phyloP scores from a whole-genome alignment of 768 basidiomycete genomes.

The Mrakia frigida region DNA sequence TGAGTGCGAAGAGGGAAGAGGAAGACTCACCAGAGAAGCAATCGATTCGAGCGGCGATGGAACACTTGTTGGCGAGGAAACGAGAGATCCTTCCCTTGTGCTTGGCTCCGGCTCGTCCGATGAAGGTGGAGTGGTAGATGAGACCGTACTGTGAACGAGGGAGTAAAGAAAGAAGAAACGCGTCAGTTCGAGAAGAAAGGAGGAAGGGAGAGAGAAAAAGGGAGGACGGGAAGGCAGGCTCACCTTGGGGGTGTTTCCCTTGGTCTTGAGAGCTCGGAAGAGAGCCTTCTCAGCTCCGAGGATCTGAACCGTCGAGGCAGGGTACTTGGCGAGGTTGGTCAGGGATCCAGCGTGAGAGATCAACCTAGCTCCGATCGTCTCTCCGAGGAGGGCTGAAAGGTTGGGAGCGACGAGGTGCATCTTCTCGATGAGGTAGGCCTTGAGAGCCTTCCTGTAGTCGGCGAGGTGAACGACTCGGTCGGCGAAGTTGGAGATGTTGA shows the following conservation, averaged over 20 bases:
- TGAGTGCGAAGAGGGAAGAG: background rate
- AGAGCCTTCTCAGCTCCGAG: constrained; percentile 51
- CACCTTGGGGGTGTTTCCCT: constrained; percentile 56
- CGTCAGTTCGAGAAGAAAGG: constrained; percentile 39
- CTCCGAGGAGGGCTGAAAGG: constrained; percentile 75
- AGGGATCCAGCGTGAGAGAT: constrained; percentile 55
- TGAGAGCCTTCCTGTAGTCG: constrained; percentile 85
- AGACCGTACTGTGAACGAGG: constrained; percentile 63
- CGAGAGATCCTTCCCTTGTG: constrained; percentile 99
- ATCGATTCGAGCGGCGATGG: constrained; percentile 94
- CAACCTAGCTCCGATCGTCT: constrained; percentile 67
- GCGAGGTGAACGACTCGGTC: constrained; percentile 98
- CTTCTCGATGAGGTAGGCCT: constrained; percentile 92
- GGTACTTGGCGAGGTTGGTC: constrained; percentile 50
- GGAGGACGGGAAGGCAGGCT: constrained; percentile 48
- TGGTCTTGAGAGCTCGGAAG: constrained; percentile 51
- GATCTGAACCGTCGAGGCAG: constrained; percentile 51
- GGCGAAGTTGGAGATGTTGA: constrained; percentile 90
- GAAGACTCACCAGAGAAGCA: constrained; percentile 67
- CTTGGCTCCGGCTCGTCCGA: constrained; percentile 95
- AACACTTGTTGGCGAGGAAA: constrained; percentile 98
- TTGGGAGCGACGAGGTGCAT: constrained; percentile 99
- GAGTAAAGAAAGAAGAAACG: background rate
- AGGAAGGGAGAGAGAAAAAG: constrained; percentile 49
- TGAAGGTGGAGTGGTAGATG: constrained; percentile 90